Evolutionary conservation across 805 yeast genomes (phyloP), one percentile per base, ranked within the genome.

Genomic region (Wickerhamomyces ciferrii): DNA sequence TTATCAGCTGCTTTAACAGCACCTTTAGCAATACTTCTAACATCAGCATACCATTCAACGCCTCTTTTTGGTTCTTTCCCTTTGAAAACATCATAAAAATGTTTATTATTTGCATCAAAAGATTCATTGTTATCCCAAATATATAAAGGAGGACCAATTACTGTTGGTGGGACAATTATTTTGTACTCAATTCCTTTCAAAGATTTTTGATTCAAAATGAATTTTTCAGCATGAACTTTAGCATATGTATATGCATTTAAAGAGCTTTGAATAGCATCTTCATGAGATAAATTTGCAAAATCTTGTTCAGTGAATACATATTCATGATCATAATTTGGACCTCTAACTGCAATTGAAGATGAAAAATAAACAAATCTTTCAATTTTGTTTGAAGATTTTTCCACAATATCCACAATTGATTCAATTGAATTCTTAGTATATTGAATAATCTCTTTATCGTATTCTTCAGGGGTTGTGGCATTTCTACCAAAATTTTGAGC

Each of bases 31-130:
- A 47, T 41, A 34, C 27, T 43, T 19, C 47, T 35, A 24, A 47
- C 49, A 47, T 47, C 49, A 6, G 47, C 49, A 25, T 27, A 47
- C 47, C 49, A 47, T 34, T 47, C 49, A 38, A 44, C 38, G 17
- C 35, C n/a, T 21, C 47, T 29, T 6, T 21, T 25, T 21, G 47
- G 48, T 13, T 20, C 14, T 13, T 27, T 20, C 1, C 47, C 50
- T 21, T 32, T 24, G 23, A 41, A 44, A 11, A 47, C 17, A 2
- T 27, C 20, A 24, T 41, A 38, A 2, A 47, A 13, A 17, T 34
- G 29, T 2, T 5, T 4, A 10, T 47, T 47, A 8, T 47, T 47
- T 8, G 47, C 15, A 5, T 42, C 44, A 14, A 47, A 15, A 14
- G 32, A 29, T 5, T 32, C 39, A 2, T 14, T 21, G 11, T 27